These are phyloP conservation scores for Phytophthora sansomeana DNA, from an alignment of 352 stramenopile species.

Conservation along the genomic window DNA sequence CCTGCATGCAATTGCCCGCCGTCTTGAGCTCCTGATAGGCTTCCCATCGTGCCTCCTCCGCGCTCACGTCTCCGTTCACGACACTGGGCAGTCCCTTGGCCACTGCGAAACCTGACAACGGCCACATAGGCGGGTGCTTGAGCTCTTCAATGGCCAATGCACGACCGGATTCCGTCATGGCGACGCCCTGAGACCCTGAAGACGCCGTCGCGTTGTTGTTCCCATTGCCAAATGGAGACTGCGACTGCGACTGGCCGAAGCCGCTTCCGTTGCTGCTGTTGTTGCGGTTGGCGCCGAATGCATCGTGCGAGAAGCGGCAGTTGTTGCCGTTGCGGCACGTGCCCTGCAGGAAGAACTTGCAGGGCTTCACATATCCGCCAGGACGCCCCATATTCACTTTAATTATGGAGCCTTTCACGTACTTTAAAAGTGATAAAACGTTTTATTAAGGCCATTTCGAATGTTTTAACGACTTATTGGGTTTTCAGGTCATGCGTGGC, in stretches of 20 bases:
- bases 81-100: constrained; percentile 71
- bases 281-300: constrained; percentile 24
- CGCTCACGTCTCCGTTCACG: constrained; percentile 65
- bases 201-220: constrained; percentile 7
- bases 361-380: constrained; percentile 41
- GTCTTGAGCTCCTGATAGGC: constrained; percentile 68
- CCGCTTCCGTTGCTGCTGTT: constrained; percentile 22
- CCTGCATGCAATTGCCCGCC: constrained; percentile 47
- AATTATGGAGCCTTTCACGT: not conserved
- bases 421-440: no score
- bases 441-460: no score
- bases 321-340: constrained; percentile 74
- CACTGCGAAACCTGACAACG: constrained; percentile 71
- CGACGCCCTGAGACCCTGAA: constrained; percentile 10
- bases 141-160: constrained; percentile 71
- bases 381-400: constrained; percentile 27
- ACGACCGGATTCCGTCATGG: constrained; percentile 58
- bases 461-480: constrained; percentile 28
- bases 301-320: constrained; percentile 72
- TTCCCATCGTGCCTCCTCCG: constrained; percentile 70
- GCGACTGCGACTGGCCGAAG: constrained; percentile 17
- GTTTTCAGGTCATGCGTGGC: constrained; percentile 40
- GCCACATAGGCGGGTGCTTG: constrained; percentile 55
- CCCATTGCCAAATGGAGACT: constrained; percentile 30
- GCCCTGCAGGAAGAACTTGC: constrained; percentile 78